Base-by-base conservation (phyloP, 1,284 basidiomycete species). In the Boletellus sp. region DNA sequence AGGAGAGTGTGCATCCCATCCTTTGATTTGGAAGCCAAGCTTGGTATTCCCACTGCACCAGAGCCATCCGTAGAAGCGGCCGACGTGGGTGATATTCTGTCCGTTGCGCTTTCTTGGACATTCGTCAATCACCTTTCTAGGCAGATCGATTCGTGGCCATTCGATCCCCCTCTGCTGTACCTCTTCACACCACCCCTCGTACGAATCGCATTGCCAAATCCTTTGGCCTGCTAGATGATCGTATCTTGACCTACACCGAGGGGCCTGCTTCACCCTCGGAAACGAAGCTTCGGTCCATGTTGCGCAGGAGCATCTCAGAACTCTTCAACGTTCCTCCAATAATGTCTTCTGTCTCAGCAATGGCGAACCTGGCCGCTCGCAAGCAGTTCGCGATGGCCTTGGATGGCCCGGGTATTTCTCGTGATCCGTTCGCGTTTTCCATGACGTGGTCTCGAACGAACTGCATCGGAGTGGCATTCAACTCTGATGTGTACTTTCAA, bases 311-410 rank as follows among this genome's bases (percentile, higher is more conserved):
- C 50, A 70, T 67, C 41, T 65, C 69, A 3, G 69, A 73, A 44
- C 70, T 78, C 24, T 73, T 77, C 47, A 58, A 64, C 30, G 57
- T 65, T 13, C 63, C 72, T 5, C 60, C 65, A 2, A 52, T 58
- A 10, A 56, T 61, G 1, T 72, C 73, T n/a, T 58, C 69, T 8
- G 65, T 72, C 26, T 78, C 76, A 13, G 71, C 76, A 5, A 68
- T 65, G 33, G 66, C 74, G 11, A 72, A 79, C 53, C 63, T 79
- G 1, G 76, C 68, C 22, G 57, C 68, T 30, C 72, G 73, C 42
- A 71, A 67, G 51, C 77, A 79, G 47, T 78, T 78, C 55, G 58
- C 78, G 12, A 73, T 78, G 53, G 76, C 77, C 1, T 66, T 79
- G 26, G 77, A 79, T 50, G 77, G 76, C 8, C 77, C 76, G 0